Evolutionary conservation across 2,329 filamentous ascomycete species (phyloP).

Genomic region (Gnomoniopsis smithogilvyi): DNA sequence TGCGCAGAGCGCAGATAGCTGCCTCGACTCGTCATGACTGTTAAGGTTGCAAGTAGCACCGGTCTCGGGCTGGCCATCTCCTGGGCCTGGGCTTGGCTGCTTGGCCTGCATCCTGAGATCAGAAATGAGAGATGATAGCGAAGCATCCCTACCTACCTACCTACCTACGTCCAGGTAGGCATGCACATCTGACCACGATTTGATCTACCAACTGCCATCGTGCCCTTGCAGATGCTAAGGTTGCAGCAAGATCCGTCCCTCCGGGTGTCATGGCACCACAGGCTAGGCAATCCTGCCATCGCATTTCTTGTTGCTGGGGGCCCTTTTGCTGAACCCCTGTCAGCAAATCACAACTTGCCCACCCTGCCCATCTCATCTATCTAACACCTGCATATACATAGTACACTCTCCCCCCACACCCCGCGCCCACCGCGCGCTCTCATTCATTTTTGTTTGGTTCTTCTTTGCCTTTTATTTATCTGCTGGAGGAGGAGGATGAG

Average conservation of each 20-base stretch:
- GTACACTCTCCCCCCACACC: not conserved
- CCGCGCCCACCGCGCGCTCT: not conserved
- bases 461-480: not conserved
- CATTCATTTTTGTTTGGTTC: not conserved
- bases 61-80: too few species aligned
- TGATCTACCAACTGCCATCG: not conserved
- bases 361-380: not conserved
- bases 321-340: not conserved
- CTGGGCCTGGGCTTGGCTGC: too few species aligned
- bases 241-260: not conserved
- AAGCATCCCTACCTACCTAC: too few species aligned
- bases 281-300: not conserved
- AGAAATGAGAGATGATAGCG: too few species aligned
- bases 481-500: not conserved
- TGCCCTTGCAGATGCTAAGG: not conserved
- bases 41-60: too few species aligned
- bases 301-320: not conserved
- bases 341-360: not conserved
- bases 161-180: too few species aligned
- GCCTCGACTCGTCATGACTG: too few species aligned
- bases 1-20: too few species aligned
- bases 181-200: too few species aligned
- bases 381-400: too few species aligned
- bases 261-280: not conserved
- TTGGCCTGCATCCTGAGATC: too few species aligned